These are phyloP conservation scores for Parsonsia alboflavescens DNA, from an alignment of 257 asterid genomes.

Conservation along the genomic window DNA sequence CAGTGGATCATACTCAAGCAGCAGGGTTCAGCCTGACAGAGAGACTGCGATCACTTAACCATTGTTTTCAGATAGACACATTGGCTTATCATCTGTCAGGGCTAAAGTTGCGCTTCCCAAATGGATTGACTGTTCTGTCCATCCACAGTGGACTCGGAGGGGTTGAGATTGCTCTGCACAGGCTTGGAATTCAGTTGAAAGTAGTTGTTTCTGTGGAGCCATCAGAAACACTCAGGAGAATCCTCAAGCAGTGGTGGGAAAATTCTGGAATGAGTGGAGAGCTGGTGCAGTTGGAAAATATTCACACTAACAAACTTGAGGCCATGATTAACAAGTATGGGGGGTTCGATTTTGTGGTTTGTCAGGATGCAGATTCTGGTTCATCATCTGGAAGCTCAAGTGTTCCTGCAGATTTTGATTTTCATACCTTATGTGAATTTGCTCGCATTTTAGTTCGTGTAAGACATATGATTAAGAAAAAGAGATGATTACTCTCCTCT, in stretches of 20 bases:
- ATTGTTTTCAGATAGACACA: slow-evolving; percentile 70
- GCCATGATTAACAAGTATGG: slow-evolving; percentile 37
- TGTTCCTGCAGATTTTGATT: slow-evolving; percentile 42
- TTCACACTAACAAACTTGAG: slow-evolving; percentile 43
- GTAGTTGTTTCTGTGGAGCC: slow-evolving; percentile 67
- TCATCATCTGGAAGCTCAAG: slow-evolving; percentile 14
- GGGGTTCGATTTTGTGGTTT: slow-evolving; percentile 59
- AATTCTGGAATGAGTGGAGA: slow-evolving; percentile 56
- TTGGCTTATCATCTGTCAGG: slow-evolving; percentile 71
- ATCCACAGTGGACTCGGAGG: slow-evolving; percentile 76
- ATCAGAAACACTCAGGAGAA: slow-evolving; percentile 46
- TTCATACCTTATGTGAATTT: slow-evolving; percentile 60
- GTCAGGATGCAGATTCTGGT: slow-evolving; percentile 49
- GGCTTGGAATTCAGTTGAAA: slow-evolving; percentile 65
- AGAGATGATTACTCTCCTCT: slow-evolving; percentile 13
- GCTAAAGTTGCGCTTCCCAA: slow-evolving; percentile 45
- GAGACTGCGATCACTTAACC: slow-evolving; percentile 47
- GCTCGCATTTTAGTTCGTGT: slow-evolving; percentile 68
- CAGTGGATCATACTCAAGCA: slow-evolving; percentile 47
- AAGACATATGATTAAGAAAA: slow-evolving; percentile 37
- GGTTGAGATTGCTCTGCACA: slow-evolving; percentile 64
- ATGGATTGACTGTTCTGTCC: slow-evolving; percentile 60
- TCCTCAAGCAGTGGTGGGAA: slow-evolving; percentile 84
- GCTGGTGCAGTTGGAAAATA: slow-evolving; percentile 63
- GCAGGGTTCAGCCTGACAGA: slow-evolving; percentile 48